Conservation (phyloP, 2,329 filamentous ascomycete species). For the Epichloe coenophiala region DNA sequence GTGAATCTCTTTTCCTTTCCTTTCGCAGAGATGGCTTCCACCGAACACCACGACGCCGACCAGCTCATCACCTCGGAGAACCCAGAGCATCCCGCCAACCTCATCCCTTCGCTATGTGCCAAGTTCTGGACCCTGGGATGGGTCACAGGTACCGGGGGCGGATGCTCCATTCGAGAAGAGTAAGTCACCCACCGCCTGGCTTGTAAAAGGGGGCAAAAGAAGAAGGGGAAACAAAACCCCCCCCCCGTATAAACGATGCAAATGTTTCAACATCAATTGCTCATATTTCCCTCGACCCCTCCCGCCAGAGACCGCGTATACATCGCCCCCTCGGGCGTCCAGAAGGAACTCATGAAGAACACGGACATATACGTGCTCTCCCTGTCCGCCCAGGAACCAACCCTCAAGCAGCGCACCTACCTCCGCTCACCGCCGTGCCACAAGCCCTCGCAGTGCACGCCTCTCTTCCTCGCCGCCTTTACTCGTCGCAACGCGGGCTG, state of each 20-base stretch:
- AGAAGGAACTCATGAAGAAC: constrained; percentile 90
- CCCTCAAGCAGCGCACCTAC: constrained; percentile 50
- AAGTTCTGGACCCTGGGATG: constrained; percentile 94
- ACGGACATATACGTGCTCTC: constrained; percentile 92
- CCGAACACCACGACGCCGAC: constrained; percentile 19
- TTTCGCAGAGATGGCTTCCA: not conserved
- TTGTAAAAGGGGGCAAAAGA: not conserved
- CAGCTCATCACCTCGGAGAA: constrained; percentile 50
- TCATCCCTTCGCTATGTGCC: constrained; percentile 84
- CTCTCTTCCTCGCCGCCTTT: constrained; percentile 91
- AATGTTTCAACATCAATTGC: too few species aligned
- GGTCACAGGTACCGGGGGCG: constrained; percentile 80
- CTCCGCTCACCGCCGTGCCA: constrained; percentile 59
- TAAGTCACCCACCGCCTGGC: constrained; percentile 17
- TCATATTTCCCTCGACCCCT: not conserved
- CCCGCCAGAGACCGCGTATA: constrained; percentile 66
- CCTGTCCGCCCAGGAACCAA: constrained; percentile 54
- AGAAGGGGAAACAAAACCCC: too few species aligned
- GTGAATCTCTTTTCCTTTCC: too few species aligned
- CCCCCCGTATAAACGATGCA: too few species aligned
- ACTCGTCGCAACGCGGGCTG: constrained; percentile 72
- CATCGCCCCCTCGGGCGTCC: constrained; percentile 89
- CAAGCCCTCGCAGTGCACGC: constrained; percentile 92
- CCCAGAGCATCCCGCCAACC: constrained; percentile 81
- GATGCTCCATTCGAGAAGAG: constrained; percentile 61